These are phyloP conservation scores for Ophiocordyceps camponoti-leonardi DNA, from an alignment of 2,329 filamentous ascomycete genomes.

Conservation along the genomic window DNA sequence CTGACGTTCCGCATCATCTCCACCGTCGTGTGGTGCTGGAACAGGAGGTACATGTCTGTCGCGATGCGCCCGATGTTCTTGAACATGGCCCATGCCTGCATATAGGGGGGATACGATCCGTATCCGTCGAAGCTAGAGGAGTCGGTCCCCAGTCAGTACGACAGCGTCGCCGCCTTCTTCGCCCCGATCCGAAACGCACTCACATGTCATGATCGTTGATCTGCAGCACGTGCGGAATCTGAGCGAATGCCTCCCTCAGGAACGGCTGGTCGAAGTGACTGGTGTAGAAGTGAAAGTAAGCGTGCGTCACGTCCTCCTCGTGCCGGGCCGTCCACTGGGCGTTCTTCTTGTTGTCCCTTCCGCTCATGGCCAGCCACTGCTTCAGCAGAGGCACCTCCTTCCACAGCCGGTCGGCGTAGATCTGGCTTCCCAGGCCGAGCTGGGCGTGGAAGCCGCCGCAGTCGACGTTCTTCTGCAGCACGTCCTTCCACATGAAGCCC, in stretches of 20 bases:
- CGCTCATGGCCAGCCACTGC: constrained; percentile 87
- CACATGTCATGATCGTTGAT: constrained; percentile 97
- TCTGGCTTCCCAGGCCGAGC: constrained; percentile 80
- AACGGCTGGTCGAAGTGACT: constrained; percentile 97
- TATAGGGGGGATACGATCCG: constrained; percentile 92
- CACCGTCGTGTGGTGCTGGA: constrained; percentile 93
- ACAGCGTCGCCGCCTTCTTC: neutral
- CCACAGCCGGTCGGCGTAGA: constrained; percentile 91
- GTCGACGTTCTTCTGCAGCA: constrained; percentile 91
- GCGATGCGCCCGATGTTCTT: constrained; percentile 94
- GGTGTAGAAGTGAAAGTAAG: constrained; percentile 98
- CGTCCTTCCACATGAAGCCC: constrained; percentile 97
- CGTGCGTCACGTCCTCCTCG: constrained; percentile 87
- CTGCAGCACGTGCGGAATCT: constrained; percentile 86
- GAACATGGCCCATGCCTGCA: constrained; percentile 96
- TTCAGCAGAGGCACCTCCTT: constrained; percentile 85
- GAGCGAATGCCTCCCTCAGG: constrained; percentile 84
- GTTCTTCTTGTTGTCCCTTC: constrained; percentile 82
- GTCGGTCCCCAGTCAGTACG: neutral
- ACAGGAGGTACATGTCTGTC: constrained; percentile 94
- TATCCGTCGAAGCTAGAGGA: constrained; percentile 74
- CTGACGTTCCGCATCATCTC: constrained; percentile 82
- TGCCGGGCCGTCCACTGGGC: constrained; percentile 85
- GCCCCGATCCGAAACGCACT: constrained; percentile 21
- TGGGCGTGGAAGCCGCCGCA: constrained; percentile 93